Base-by-base conservation (phyloP, 2,329 filamentous ascomycete species). In the Exophiala alcalophila region DNA sequence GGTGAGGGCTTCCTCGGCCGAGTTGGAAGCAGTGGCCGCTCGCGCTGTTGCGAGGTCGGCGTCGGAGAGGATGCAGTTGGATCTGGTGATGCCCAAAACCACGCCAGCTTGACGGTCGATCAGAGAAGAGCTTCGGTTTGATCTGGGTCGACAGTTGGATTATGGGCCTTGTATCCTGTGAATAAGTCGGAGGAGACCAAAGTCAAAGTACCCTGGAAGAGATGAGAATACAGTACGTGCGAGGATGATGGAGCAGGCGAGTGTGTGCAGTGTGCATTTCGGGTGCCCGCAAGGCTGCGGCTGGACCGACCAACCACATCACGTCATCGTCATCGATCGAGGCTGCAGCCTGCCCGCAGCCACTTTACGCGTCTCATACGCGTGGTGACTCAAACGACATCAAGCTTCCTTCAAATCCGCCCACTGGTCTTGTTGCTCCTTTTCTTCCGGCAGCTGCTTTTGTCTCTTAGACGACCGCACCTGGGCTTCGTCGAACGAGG, bases 21-120 rank as follows among this genome's bases (percentile, higher is more conserved):
- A n/a, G 21, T 35, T 11, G 28, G 34, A 4, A n/a, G 36, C n/a
- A 26, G 37, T 4, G 12, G 18, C 26, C 26, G 40, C 40, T 26
- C 29, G 24, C 8, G 38, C 28, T 19, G 37, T 19, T 34, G 28
- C 18, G 35, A 47, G 31, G 35, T 35, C 36, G 41, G 33, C 15
- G 40, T 19, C 19, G 47, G 34, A 15, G 47, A 37, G 19, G 49
- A 11, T 28, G 31, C 23, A 27, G 44, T 15, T 12, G 42, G 12
- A 15, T 35, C 19, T 7, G 47, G 20, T 33, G 46, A 37, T 14
- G 33, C 44, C 54, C 54, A 57, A 30, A 55, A 54, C 52, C 52
- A 57, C 47, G 54, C 54, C 54, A 57, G 54, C 44, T 57, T 57
- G 54, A 49, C 34, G 29, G 45, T 6, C 30, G n/a, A 21, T 19